Evolutionary conservation across 306 rosid species (phyloP), one percentile per base, ranked within the genome.

Genomic region (Vigna nakashimae): DNA sequence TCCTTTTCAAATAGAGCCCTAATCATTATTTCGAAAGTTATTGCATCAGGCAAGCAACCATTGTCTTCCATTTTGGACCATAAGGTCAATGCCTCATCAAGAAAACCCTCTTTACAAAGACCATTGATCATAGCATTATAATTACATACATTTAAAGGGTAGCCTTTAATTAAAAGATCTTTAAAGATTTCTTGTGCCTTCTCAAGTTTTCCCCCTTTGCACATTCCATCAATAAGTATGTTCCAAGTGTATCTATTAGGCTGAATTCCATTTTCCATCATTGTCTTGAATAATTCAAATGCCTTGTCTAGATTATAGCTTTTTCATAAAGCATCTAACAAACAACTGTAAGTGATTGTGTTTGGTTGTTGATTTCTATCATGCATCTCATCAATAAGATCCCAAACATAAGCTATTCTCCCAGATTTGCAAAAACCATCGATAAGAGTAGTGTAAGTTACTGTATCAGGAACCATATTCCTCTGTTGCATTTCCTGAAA

Each of bases 71-170:
- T 45, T 12, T 11, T 12, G 0, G 11, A 40, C 45, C 10, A 40
- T 6, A 36, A 40, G 45, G 11, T 8, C 45, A 40, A 40, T 40
- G 45, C 45, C 6, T 40, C 45, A 2, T 13, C 50, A 10, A 45
- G 5, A 15, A 11, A 46, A 4, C 51, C 42, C 42, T 3, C 4
- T 0, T 46, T 46, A 13, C n/a, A 46, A 13, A 46, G 1, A 4
- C 51, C 51, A 46, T 4, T 46, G 51, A 75, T 74, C 60, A 74
- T 75, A 52, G 8, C 2, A 40, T 0, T 63, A 5, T 51, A 53
- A 0, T 16, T 52, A 0, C 0, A 0, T 0, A 52, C 67, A 28
- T 7, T 0, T 16, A 15, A 45, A 7, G 2, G 11, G 1, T 8
- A 24, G 20, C 74, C 83, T 42, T 64, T 17, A 26, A 5, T 1